phyloP scores from a whole-genome alignment of 2,329 filamentous ascomycete genomes.

The Simplicillium aogashimaense region DNA sequence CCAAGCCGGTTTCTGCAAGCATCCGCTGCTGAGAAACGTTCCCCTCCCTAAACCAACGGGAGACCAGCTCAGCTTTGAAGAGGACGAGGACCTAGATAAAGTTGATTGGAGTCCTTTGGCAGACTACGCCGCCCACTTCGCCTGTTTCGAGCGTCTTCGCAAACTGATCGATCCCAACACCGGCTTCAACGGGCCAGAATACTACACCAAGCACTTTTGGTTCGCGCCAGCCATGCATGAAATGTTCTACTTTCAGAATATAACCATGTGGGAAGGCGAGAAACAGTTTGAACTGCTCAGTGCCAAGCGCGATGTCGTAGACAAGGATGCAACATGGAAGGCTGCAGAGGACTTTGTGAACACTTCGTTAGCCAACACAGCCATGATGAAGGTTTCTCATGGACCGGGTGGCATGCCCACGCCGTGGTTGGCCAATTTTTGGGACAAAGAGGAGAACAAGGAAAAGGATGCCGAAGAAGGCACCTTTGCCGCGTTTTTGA shows the following conservation, averaged over 20 bases:
- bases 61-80: no score
- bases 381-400: conserved; percentile 25
- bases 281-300: conserved; percentile 12
- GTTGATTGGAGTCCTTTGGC: no score
- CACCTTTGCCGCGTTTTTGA: conserved; percentile 23
- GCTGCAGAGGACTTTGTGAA: conserved; percentile 16
- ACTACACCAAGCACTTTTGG: no score
- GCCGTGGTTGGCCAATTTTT: conserved; percentile 15
- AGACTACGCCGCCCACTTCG: no score
- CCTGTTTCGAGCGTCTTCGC: no score
- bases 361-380: conserved; percentile 18
- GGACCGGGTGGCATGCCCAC: conserved; percentile 13
- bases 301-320: conserved; percentile 9
- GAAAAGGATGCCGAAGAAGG: conserved; percentile 9
- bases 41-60: no score
- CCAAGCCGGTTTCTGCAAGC: conserved; percentile 5
- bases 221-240: no score
- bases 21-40: no score
- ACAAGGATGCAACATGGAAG: conserved; percentile 8
- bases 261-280: conserved; percentile 15
- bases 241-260: conserved; percentile 16
- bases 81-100: no score
- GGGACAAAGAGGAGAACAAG: conserved; percentile 19
- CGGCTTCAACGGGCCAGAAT: no score
- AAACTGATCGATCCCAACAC: no score